Evolutionary conservation across 495 filamentous ascomycete genomes (phyloP).

Genomic region (Aspergillus carlsbadensis): DNA sequence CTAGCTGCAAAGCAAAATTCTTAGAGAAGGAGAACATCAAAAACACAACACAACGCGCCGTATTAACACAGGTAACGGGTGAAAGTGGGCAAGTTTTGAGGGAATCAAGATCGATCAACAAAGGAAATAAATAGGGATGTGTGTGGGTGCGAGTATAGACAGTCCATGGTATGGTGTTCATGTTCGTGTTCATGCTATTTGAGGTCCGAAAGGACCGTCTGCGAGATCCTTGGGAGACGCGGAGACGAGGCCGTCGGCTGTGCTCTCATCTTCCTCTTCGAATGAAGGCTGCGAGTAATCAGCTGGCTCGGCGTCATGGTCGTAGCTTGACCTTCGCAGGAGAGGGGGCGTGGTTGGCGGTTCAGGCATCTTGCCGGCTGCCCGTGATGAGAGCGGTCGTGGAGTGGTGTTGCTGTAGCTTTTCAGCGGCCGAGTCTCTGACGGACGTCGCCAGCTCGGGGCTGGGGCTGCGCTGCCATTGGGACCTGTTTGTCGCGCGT

Average conservation of each 20-base stretch:
- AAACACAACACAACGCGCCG: constrained; percentile 8
- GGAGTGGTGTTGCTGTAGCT: constrained; percentile 29
- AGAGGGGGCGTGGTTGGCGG: constrained; percentile 67
- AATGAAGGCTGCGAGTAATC: constrained; percentile 36
- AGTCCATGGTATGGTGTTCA: no score
- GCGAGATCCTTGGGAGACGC: constrained; percentile 33
- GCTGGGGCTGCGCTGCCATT: constrained; percentile 42
- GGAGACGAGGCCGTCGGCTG: constrained; percentile 39
- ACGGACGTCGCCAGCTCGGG: constrained; percentile 41
- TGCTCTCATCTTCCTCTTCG: constrained; percentile 45
- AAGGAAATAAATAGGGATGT: constrained; percentile 15
- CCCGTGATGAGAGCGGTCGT: constrained; percentile 32
- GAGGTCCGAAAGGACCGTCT: constrained; percentile 39
- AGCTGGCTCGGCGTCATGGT: constrained; percentile 62
- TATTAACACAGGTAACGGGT: constrained; percentile 20
- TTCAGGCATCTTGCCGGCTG: constrained; percentile 37
- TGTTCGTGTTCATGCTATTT: constrained; percentile 20
- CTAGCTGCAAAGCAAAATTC: not conserved
- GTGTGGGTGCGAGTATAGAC: constrained; percentile 5
- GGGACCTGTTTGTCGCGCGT: constrained; percentile 55
- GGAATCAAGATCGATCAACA: constrained; percentile 5
- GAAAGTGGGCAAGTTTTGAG: not conserved
- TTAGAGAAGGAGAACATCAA: not conserved
- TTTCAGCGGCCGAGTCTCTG: constrained; percentile 40
- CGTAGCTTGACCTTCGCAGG: constrained; percentile 66